Conservation (phyloP, 2,329 filamentous ascomycete species). For the Apiospora arundinis region DNA sequence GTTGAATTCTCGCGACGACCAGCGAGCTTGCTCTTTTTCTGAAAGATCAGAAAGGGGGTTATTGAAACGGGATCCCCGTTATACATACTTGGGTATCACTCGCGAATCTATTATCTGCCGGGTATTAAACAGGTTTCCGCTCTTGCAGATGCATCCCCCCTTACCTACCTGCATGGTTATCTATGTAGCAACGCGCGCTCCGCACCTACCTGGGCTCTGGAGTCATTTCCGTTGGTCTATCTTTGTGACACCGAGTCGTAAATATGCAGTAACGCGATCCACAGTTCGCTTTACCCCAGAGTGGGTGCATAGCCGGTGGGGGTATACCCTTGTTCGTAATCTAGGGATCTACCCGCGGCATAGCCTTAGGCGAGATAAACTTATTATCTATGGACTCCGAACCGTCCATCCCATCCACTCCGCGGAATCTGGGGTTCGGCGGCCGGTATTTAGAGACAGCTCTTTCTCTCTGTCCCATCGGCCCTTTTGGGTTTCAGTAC, state of each 20-base stretch:
- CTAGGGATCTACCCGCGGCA: not conserved
- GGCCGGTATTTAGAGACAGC: not conserved
- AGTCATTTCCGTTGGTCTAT: not conserved
- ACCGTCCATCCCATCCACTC: not conserved
- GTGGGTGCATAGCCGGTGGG: not conserved
- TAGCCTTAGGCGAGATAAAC: not conserved
- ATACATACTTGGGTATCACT: not conserved
- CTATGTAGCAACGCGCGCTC: not conserved
- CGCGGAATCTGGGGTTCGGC: constrained; percentile 10
- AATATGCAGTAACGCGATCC: not conserved
- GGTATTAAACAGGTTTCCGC: not conserved
- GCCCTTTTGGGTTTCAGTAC: not conserved
- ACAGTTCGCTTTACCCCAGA: constrained; percentile 14
- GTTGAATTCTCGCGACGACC: not conserved
- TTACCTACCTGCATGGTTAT: not conserved
- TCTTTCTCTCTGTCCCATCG: not conserved
- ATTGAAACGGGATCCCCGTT: not conserved
- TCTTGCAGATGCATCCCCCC: not conserved
- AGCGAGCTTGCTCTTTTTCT: not conserved
- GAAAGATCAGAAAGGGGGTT: not conserved
- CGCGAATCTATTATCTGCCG: not conserved
- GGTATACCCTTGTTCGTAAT: not conserved
- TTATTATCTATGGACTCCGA: constrained; percentile 7
- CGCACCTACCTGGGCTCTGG: not conserved
- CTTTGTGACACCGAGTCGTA: not conserved